Conservation (phyloP, 2,329 filamentous ascomycete species). For the Pyrenochaeta sp. region DNA sequence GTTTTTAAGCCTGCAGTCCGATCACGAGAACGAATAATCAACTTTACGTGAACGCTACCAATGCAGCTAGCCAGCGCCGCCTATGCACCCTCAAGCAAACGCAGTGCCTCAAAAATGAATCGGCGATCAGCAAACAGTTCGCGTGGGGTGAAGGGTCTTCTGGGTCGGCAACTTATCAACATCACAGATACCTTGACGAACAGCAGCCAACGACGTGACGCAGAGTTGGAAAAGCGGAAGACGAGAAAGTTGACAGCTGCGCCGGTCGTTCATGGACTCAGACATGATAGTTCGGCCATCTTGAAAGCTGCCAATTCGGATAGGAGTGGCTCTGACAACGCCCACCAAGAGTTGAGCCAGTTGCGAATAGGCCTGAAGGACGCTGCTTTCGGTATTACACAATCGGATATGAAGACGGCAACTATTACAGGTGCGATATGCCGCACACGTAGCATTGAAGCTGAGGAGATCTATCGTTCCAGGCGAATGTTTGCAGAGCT, state of each 20-base stretch:
- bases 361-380: not conserved
- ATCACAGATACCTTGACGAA: conserved; percentile 24
- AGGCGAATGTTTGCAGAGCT: conserved; percentile 9
- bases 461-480: not conserved
- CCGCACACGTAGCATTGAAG: not conserved
- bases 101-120: conserved; percentile 1
- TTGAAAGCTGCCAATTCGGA: not conserved
- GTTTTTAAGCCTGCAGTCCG: not conserved
- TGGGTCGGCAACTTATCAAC: conserved; percentile 23
- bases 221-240: conserved; percentile 5
- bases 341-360: not conserved
- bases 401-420: not conserved
- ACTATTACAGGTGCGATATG: not conserved
- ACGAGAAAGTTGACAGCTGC: not conserved
- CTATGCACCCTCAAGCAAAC: conserved; percentile 1
- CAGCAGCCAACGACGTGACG: conserved; percentile 22
- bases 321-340: not conserved
- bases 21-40: not conserved
- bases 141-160: conserved; percentile 7
- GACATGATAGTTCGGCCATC: not conserved
- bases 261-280: not conserved
- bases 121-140: not conserved
- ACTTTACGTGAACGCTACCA: not conserved
- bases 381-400: not conserved
- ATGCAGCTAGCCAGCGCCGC: not conserved